Percentiles rank a stretch among this genome's conserved stretches.
Conservation (phyloP, 1,139 yeast species). For the Sugiyamaella grinbergsii region DNA sequence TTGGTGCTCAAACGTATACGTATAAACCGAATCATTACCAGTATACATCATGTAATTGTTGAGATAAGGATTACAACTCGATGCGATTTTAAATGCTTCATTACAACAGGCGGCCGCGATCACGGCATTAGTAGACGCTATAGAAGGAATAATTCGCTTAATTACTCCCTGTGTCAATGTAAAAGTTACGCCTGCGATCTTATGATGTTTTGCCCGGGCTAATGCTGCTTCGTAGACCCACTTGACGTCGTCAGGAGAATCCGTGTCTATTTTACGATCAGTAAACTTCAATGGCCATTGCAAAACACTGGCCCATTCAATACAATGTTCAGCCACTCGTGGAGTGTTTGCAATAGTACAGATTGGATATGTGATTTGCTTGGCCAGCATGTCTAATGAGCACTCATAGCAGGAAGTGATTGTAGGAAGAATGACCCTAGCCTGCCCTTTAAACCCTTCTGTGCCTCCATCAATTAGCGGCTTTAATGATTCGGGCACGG, state of each 20-base stretch:
- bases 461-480: constrained; percentile 96
- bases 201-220: constrained; percentile 62
- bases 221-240: constrained; percentile 63
- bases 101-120: constrained; percentile 91
- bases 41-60: constrained; percentile 86
- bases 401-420: constrained; percentile 92
- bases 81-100: constrained; percentile 78
- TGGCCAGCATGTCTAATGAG: constrained; percentile 73
- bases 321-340: constrained; percentile 88
- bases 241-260: constrained; percentile 64
- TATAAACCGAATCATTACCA: constrained; percentile 75
- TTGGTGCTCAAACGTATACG: constrained; percentile 68
- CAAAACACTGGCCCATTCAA: constrained; percentile 84
- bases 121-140: constrained; percentile 91
- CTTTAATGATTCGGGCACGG: constrained; percentile 57
- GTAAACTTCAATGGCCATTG: constrained; percentile 67
- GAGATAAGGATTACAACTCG: constrained; percentile 66
- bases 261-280: constrained; percentile 60
- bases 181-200: constrained; percentile 71
- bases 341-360: constrained; percentile 97
- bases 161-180: constrained; percentile 81
- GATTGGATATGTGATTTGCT: constrained; percentile 76
- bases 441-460: constrained; percentile 92
- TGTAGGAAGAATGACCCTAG: constrained; percentile 83
- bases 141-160: constrained; percentile 90